Conservation (phyloP, 768 basidiomycete genomes). For the Strobilomyces confusus region DNA sequence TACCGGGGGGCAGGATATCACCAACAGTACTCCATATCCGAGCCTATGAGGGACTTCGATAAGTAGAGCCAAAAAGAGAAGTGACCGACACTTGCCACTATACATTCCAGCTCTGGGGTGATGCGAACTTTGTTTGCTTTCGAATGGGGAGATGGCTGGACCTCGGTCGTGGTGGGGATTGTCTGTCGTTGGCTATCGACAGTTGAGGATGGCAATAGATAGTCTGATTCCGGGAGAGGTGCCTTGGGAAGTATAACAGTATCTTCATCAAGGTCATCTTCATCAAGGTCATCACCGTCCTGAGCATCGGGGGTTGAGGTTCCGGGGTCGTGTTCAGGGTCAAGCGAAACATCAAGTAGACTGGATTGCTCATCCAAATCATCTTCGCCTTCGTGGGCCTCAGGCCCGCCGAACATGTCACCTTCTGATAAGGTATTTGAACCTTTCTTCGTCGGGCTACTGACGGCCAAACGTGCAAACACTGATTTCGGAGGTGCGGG, state of each 20-base stretch:
- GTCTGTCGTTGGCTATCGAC: conserved; percentile 6
- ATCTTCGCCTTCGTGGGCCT: background rate
- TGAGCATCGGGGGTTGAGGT: background rate
- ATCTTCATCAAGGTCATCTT: conserved; percentile 25
- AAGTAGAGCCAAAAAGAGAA: background rate
- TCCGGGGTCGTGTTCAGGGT: conserved; percentile 1
- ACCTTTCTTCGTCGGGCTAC: conserved; percentile 7
- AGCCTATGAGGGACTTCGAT: conserved; percentile 35
- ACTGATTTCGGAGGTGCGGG: conserved; percentile 30
- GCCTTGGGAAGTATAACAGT: conserved; percentile 30
- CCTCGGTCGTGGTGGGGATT: background rate
- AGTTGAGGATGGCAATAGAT: background rate
- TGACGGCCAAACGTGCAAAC: conserved; percentile 21
- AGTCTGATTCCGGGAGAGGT: background rate
- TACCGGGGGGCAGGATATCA: conserved; percentile 59
- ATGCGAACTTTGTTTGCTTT: conserved; percentile 42
- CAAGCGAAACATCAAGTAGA: conserved; percentile 10
- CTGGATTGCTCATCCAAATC: conserved; percentile 12
- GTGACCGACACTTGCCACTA: conserved; percentile 44
- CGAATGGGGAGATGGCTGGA: conserved; percentile 9
- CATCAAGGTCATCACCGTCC: conserved; percentile 2
- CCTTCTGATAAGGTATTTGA: background rate
- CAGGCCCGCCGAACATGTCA: conserved; percentile 7
- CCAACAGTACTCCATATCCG: conserved; percentile 68
- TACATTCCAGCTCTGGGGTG: conserved; percentile 61